Evolutionary conservation across 495 filamentous ascomycete genomes (phyloP).

Genomic region (Penicillium psychrofluorescens): DNA sequence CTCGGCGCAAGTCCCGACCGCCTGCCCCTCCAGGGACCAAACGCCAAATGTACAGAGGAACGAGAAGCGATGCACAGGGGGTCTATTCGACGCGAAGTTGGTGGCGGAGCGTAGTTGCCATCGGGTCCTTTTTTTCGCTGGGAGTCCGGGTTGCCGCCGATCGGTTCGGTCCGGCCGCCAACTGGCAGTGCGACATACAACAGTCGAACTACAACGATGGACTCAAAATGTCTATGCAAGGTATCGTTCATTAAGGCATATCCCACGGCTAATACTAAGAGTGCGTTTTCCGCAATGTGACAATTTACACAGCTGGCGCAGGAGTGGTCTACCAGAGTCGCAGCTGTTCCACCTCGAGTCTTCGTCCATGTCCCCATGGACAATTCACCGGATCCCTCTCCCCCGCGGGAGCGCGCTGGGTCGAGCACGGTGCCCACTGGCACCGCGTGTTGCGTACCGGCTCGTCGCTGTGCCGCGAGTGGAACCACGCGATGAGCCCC

Average conservation of each 20-base stretch:
- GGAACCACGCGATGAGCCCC: constrained; percentile 22
- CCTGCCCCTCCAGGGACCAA: not conserved
- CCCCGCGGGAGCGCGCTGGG: constrained; percentile 37
- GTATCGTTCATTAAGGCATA: not conserved
- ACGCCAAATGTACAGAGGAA: not conserved
- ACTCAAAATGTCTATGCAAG: not conserved
- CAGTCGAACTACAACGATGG: no score
- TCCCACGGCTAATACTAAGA: no score
- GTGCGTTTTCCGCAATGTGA: no score
- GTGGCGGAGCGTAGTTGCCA: constrained; percentile 8
- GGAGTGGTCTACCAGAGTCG: no score
- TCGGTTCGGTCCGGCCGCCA: constrained; percentile 5
- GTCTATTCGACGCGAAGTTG: not conserved
- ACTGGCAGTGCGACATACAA: no score
- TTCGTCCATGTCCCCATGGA: no score
- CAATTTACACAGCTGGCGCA: no score
- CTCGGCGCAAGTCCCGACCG: no score
- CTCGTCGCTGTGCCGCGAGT: constrained; percentile 1
- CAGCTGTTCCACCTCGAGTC: no score
- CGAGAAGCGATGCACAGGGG: not conserved
- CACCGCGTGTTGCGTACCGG: constrained; percentile 12
- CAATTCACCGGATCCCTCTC: constrained; percentile 26
- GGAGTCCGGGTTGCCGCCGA: constrained; percentile 20
- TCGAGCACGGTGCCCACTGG: constrained; percentile 21
- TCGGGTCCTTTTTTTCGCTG: constrained; percentile 20